These are phyloP conservation scores for Gleditsia sinensis DNA, from an alignment of 306 rosid genomes.

Conservation along the genomic window DNA sequence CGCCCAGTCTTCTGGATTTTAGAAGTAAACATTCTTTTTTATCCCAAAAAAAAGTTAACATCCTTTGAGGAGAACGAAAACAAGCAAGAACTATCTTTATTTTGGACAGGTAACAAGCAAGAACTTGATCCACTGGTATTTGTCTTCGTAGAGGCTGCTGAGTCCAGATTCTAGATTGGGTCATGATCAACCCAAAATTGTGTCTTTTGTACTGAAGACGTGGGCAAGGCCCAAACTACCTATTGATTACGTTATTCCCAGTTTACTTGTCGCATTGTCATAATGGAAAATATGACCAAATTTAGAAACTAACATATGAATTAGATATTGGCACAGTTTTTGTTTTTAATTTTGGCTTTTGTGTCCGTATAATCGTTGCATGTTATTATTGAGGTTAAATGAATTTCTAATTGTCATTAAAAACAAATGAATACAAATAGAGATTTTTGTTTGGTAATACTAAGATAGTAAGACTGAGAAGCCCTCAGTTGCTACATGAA, in stretches of 20 bases:
- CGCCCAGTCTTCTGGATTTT: no score
- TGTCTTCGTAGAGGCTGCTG: background rate
- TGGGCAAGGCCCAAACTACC: background rate
- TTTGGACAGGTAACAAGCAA: no score
- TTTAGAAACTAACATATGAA: background rate
- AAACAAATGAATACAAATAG: background rate
- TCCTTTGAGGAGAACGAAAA: no score
- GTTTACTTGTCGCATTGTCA: no score
- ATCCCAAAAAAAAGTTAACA: no score
- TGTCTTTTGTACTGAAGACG: background rate
- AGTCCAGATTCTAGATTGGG: background rate
- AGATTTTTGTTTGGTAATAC: background rate
- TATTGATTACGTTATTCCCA: no score
- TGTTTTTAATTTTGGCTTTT: background rate
- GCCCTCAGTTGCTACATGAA: background rate
- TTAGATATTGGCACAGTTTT: background rate
- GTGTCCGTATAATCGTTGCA: background rate
- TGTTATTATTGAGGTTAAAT: background rate
- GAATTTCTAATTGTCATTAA: background rate
- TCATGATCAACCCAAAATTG: background rate
- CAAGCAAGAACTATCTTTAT: no score
- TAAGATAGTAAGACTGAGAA: background rate
- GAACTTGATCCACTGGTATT: background rate
- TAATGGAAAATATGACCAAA: background rate
- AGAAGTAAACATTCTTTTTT: no score